Evolutionary conservation across 352 stramenopile genomes (phyloP), one percentile per base, ranked within the genome.

Genomic region (Phytopythium litorale): DNA sequence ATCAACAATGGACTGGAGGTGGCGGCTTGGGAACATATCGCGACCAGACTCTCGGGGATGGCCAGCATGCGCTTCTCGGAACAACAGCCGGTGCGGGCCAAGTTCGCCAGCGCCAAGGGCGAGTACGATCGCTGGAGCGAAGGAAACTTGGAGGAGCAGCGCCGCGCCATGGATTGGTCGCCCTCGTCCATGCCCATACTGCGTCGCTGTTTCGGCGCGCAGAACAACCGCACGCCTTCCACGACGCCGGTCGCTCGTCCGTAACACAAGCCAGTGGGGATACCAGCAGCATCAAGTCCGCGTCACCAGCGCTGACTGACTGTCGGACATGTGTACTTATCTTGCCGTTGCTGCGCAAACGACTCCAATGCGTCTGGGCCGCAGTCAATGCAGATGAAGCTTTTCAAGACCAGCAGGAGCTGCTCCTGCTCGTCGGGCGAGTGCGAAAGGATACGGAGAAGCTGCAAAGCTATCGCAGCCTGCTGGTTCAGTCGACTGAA

Each of bases 71-170:
- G 25, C 21, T n/a, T 53, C n/a, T n/a, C 46, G 21, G 46, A 53
- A 21, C 46, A 21, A 4, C 46, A 53, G 46, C 46, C n/a, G n/a
- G n/a, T 53, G 46, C 46, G 46, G 46, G n/a, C 33, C 46, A 53
- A 53, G 46, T 53, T 53, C 25, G 46, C 46, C 46, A 53, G 33
- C n/a, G 19, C 33, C 46, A 53, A 53, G 46, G 32, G 46, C n/a
- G 46, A 53, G 46, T 33, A 53, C 46, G 33, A 33, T n/a, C 46
- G 25, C 46, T 53, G 46, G 46, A 33, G 8, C 46, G 46, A 33
- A 9, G 46, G 33, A 9, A n/a, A 33, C 46, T 33, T 15, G 21
- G 46, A 53, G 25, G 46, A 53, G 25, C 2, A 53, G 46, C n/a
- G 21, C 2, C n/a, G 46, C n/a, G 46, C 46, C n/a, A 33, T 53